A percentile compares a stretch with the other conserved stretches of the same genome.
Conservation (phyloP, 495 filamentous ascomycete species). For the Neurospora sublineolata region DNA sequence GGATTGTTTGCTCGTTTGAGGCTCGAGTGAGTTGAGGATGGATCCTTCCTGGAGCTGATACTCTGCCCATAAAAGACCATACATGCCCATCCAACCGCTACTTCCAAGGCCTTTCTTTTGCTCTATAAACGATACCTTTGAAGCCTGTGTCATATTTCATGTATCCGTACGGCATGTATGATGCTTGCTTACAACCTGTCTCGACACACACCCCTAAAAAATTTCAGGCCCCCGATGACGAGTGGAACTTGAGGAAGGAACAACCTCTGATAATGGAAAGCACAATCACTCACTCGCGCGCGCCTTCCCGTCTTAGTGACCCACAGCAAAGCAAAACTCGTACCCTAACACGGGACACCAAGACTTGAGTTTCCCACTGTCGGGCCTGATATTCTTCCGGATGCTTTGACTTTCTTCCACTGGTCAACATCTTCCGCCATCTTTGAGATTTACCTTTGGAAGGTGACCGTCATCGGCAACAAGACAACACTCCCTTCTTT, state of each 20-base stretch:
- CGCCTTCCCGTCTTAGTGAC: background rate
- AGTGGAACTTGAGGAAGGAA: background rate
- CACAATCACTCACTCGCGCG: background rate
- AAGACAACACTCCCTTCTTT: too few relatives aligned
- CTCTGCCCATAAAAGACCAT: background rate
- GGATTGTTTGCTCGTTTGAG: background rate
- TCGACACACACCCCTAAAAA: background rate
- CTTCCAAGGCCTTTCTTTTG: background rate
- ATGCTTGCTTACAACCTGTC: background rate
- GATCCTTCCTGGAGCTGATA: background rate
- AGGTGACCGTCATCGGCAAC: background rate
- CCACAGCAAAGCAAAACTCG: background rate
- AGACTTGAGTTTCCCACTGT: background rate
- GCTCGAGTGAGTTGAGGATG: background rate
- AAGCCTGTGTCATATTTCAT: background rate
- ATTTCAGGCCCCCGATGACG: background rate
- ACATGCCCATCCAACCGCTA: background rate
- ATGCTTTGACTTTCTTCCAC: background rate
- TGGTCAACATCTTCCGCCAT: background rate
- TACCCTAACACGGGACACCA: background rate
- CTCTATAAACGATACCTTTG: background rate
- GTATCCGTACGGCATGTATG: background rate
- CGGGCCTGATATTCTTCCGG: background rate
- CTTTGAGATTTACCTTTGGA: background rate
- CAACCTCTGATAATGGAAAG: background rate